Evolutionary conservation across 345 rosid species (phyloP).

Genomic region (Angophora floribunda): DNA sequence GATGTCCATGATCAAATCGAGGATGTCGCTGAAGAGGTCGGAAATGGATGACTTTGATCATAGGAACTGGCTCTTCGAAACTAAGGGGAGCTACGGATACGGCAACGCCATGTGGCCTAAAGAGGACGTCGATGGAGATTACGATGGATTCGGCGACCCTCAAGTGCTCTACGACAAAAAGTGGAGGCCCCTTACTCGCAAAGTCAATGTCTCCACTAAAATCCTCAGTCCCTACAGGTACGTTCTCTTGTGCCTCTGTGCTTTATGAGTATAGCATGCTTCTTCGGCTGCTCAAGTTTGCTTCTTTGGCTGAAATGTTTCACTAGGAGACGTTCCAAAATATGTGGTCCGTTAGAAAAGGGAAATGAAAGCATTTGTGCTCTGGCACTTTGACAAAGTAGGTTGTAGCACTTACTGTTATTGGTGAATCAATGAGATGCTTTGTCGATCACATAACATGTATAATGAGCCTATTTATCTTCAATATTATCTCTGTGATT

Average conservation of each 20-base stretch:
- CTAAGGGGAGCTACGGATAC: slow-evolving; percentile 16
- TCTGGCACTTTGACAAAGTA: background rate
- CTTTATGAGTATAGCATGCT: background rate
- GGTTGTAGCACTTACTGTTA: background rate
- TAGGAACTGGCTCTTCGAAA: slow-evolving; percentile 13
- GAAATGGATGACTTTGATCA: slow-evolving; percentile 9
- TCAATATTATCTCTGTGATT: background rate
- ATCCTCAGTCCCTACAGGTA: slow-evolving; percentile 15
- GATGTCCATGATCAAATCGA: slow-evolving; percentile 5
- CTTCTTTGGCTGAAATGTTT: background rate
- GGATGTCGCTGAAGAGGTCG: slow-evolving; percentile 4
- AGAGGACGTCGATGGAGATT: background rate
- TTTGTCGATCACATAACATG: background rate
- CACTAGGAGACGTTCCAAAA: background rate
- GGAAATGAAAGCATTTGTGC: background rate
- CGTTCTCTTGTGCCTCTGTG: background rate
- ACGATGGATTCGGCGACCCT: slow-evolving; percentile 2
- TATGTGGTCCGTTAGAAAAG: background rate
- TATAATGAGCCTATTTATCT: background rate
- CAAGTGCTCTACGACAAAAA: slow-evolving; percentile 5
- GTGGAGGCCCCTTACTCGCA: slow-evolving; percentile 22
- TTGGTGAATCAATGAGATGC: background rate
- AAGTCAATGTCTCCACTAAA: slow-evolving; percentile 4
- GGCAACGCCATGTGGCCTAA: slow-evolving; percentile 17
- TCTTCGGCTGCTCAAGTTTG: background rate